phyloP scores from a whole-genome alignment of 2,329 filamentous ascomycete genomes.

The Onygenales sp. region DNA sequence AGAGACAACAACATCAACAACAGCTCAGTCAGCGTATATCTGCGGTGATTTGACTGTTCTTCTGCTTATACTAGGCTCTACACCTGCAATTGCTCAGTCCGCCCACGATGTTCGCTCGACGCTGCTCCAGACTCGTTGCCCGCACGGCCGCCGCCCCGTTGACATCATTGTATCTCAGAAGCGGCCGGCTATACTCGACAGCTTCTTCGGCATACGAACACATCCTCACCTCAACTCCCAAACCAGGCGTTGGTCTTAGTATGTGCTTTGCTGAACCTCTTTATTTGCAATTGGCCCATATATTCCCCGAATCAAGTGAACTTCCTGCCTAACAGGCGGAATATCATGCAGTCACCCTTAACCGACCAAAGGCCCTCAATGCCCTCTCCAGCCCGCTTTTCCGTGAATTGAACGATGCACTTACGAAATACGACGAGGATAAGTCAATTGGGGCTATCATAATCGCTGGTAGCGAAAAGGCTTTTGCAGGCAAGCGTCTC shows the following conservation, averaged over 20 bases:
- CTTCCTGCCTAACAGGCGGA: not conserved
- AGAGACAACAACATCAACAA: not conserved
- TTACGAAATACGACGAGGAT: slow-evolving; percentile 60
- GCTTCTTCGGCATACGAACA: slow-evolving; percentile 57
- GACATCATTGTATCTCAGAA: slow-evolving; percentile 25
- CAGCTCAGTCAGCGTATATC: not conserved
- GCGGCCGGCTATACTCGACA: slow-evolving; percentile 31
- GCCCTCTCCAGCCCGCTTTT: slow-evolving; percentile 88
- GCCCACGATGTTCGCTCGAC: slow-evolving; percentile 31
- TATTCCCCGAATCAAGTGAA: not conserved
- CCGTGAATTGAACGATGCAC: slow-evolving; percentile 72
- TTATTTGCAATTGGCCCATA: not conserved
- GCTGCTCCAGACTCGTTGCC: slow-evolving; percentile 52
- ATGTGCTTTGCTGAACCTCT: slow-evolving; percentile 19
- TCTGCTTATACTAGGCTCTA: not conserved
- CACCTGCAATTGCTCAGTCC: slow-evolving; percentile 36
- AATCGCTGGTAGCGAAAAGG: slow-evolving; percentile 78
- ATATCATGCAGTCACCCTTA: slow-evolving; percentile 62
- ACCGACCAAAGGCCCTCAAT: slow-evolving; percentile 92
- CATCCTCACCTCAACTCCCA: slow-evolving; percentile 71
- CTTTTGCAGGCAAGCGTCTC: slow-evolving; percentile 56
- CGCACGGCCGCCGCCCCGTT: slow-evolving; percentile 39
- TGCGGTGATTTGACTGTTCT: not conserved
- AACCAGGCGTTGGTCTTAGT: slow-evolving; percentile 87
- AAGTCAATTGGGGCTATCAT: slow-evolving; percentile 66